A percentile compares a stretch with the other conserved stretches of the same genome.
Conservation (phyloP, 139 green algal genomes). For the Tetraselmis chui region DNA sequence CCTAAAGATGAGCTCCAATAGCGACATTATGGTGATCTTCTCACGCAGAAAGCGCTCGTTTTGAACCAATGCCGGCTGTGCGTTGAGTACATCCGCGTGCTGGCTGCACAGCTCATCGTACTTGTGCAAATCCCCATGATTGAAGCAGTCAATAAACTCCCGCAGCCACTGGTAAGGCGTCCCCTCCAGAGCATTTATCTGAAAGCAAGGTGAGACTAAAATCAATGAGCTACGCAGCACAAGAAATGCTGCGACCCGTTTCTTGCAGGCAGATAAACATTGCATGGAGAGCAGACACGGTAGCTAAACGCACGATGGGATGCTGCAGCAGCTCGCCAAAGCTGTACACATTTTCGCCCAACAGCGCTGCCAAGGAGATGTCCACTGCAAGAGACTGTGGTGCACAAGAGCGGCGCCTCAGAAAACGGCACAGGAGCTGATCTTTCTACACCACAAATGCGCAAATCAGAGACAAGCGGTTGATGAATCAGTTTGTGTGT, state of each 20-base stretch:
- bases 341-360: constrained; percentile 91
- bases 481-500: too few relatives aligned
- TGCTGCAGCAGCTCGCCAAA: constrained; percentile 97
- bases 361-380: constrained; percentile 85
- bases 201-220: too few relatives aligned
- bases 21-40: constrained; percentile 91
- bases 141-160: constrained; percentile 71
- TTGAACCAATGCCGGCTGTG: constrained; percentile 84
- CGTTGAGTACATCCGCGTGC: constrained; percentile 74
- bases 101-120: constrained; percentile 84
- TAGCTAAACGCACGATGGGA: constrained; percentile 68
- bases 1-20: constrained; percentile 30
- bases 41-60: constrained; percentile 81
- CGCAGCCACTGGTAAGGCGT: constrained; percentile 74
- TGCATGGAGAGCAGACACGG: background rate
- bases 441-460: constrained; percentile 4
- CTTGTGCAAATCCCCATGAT: constrained; percentile 76
- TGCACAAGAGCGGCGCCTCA: background rate
- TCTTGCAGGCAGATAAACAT: too few relatives aligned
- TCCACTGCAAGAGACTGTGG: constrained; percentile 77
- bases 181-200: constrained; percentile 64
- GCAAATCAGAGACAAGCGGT: background rate
- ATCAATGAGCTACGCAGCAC: background rate
- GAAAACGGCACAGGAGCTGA: background rate
- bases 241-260: background rate